Base-by-base conservation (phyloP, 1,139 yeast genomes). In the Suhomyces kunorum region DNA sequence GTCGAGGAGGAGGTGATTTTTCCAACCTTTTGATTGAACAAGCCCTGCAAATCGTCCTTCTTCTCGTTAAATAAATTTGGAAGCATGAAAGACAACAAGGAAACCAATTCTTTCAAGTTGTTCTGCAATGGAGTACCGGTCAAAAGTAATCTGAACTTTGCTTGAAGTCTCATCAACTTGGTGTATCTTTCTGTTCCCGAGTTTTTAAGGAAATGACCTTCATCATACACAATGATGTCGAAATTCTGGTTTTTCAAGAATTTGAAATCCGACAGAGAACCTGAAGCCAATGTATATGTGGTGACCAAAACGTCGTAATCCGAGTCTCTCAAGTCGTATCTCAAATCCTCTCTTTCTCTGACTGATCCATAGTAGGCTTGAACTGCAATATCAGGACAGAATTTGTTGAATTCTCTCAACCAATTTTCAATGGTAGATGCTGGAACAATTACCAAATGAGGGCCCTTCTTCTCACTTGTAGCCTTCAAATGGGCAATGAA, bases 81-180 rank as follows among this genome's bases (percentile, higher is more conserved):
- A 55, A 94, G 69, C 66, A 94, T 92, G 56, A 92, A 92, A 34
- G 96, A 88, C 45, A 92, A 71, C 44, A 92, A 69, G 1, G 98
- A 89, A 50, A 94, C 90, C 46, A 92, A 74, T 58, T 92, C 99
- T 55, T 83, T 80, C 55, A 92, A 70, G 58, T 92, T 92, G 59
- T 92, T 92, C 58, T 92, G 99, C 44, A 94, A 70, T 6, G 99
- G 99, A 0, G 99, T 92, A 61, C 99, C 99, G 0, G 99, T 92
- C 47, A 92, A 74, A 38, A 92, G 64, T 31, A 94, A 66, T 53
- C 98, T 75, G 64, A 92, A 94, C 18, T 78, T 76, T 1, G 94
- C 97, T 43, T 73, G 76, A 32, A 92, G 68, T 55, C 80, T 80
- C 95, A 90, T 90, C 47, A 92, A 71, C 61, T 89, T 90, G 45